Evolutionary conservation across 1,139 yeast species (phyloP).

Genomic region (Blastobotrys elegans): DNA sequence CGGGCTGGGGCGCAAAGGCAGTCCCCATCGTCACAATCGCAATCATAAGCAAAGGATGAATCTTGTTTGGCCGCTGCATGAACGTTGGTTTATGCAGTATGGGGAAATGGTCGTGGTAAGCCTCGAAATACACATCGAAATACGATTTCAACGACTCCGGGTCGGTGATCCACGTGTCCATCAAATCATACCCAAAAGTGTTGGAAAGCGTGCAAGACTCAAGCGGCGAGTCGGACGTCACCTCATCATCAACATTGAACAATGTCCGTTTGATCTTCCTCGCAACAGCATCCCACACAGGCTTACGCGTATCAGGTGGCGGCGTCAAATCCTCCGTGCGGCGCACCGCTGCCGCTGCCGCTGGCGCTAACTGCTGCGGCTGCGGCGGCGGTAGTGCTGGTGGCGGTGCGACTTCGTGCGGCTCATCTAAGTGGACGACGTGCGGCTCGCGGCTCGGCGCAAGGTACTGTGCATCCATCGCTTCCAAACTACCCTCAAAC

Average conservation of each 20-base stretch:
- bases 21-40: slow-evolving; percentile 30
- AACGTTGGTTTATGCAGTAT: slow-evolving; percentile 29
- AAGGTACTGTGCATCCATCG: slow-evolving; percentile 5
- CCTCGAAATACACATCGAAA: slow-evolving; percentile 25
- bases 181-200: slow-evolving; percentile 18
- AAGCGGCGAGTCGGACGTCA: slow-evolving; percentile 16
- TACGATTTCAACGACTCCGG: slow-evolving; percentile 20
- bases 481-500: slow-evolving; percentile 15
- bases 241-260: slow-evolving; percentile 13
- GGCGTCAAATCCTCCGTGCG: slow-evolving; percentile 9
- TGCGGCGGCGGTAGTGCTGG: neutral
- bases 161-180: slow-evolving; percentile 21
- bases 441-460: slow-evolving; percentile 2
- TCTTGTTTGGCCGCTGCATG: slow-evolving; percentile 22
- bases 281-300: slow-evolving; percentile 16
- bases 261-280: slow-evolving; percentile 18
- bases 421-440: neutral
- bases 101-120: slow-evolving; percentile 32
- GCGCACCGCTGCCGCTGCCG: neutral
- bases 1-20: slow-evolving; percentile 23
- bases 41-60: slow-evolving; percentile 28
- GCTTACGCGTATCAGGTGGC: slow-evolving; percentile 15
- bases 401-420: neutral
- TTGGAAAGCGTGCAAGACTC: slow-evolving; percentile 20
- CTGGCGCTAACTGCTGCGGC: neutral